phyloP scores from a whole-genome alignment of 2,329 filamentous ascomycete genomes.

The Fusarium aywerte region DNA sequence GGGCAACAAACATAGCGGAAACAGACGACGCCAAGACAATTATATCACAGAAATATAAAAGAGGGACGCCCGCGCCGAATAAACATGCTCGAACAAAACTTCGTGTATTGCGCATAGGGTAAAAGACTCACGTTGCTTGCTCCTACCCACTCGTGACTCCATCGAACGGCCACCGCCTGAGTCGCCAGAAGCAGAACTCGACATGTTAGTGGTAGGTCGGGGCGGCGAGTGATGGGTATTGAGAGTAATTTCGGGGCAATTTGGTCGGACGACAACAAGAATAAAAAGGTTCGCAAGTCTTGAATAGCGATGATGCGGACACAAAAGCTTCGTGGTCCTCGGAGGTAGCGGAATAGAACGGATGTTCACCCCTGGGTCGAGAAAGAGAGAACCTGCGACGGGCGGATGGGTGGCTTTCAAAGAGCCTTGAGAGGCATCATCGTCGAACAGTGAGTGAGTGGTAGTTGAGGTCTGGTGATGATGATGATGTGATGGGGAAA shows the following conservation, averaged over 20 bases:
- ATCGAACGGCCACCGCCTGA: slow-evolving; percentile 62
- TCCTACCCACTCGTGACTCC: slow-evolving; percentile 80
- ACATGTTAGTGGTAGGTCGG: slow-evolving; percentile 47
- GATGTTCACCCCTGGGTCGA: slow-evolving; percentile 42
- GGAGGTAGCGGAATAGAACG: slow-evolving; percentile 41
- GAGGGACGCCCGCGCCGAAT: not conserved
- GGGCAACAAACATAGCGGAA: slow-evolving; percentile 1
- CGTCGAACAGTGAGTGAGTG: slow-evolving; percentile 30
- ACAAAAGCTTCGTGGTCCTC: slow-evolving; percentile 31
- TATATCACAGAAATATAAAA: not conserved
- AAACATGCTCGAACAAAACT: not conserved
- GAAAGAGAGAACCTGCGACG: slow-evolving; percentile 46
- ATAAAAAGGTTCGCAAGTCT: slow-evolving; percentile 23
- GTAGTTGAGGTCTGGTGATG: slow-evolving; percentile 13
- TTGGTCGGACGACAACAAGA: slow-evolving; percentile 28
- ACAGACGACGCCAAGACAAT: slow-evolving; percentile 9
- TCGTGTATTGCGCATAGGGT: slow-evolving; percentile 15
- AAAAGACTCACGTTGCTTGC: slow-evolving; percentile 79
- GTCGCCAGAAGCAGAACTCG: slow-evolving; percentile 51
- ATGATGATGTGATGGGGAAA: slow-evolving; percentile 1
- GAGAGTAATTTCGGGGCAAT: slow-evolving; percentile 22
- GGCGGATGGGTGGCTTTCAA: slow-evolving; percentile 40
- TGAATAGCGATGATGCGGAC: slow-evolving; percentile 25
- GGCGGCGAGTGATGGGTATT: slow-evolving; percentile 34
- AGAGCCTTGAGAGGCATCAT: slow-evolving; percentile 45